A percentile compares a stretch with the other conserved stretches of the same genome.
These are phyloP conservation scores for Cystobasidium pallidum DNA, from an alignment of 1,284 basidiomycete genomes.

Conservation along the genomic window DNA sequence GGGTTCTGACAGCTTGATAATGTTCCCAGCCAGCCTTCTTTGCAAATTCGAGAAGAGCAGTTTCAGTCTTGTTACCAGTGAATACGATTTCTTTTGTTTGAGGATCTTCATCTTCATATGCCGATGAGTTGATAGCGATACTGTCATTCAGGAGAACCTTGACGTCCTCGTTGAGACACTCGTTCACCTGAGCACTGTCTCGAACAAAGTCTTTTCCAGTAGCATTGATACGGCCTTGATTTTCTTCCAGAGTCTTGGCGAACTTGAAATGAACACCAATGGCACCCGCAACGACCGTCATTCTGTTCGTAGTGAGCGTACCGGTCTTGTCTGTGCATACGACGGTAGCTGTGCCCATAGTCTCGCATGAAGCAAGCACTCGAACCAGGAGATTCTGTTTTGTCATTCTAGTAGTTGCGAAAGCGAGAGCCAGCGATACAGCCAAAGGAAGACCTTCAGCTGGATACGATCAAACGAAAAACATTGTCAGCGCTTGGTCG, in stretches of 20 bases:
- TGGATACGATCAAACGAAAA: background rate
- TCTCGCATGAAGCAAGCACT: constrained; percentile 93
- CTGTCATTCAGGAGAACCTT: constrained; percentile 77
- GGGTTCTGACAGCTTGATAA: constrained; percentile 64
- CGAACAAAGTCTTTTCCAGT: constrained; percentile 76
- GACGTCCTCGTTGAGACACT: constrained; percentile 67
- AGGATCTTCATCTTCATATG: constrained; percentile 80
- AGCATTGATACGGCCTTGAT: constrained; percentile 73
- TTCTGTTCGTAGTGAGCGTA: constrained; percentile 84
- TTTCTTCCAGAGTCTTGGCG: constrained; percentile 75
- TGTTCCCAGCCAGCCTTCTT: constrained; percentile 80
- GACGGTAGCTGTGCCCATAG: constrained; percentile 96
- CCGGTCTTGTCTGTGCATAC: constrained; percentile 86
- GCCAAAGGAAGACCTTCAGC: constrained; percentile 82
- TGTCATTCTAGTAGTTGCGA: constrained; percentile 97
- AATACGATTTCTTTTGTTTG: constrained; percentile 71
- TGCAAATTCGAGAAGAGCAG: constrained; percentile 86
- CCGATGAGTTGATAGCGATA: constrained; percentile 92
- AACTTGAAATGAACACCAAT: constrained; percentile 93
- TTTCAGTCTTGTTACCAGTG: constrained; percentile 95
- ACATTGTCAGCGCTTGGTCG: constrained; percentile 29
- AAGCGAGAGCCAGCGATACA: constrained; percentile 92
- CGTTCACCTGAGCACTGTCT: constrained; percentile 73
- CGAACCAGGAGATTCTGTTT: constrained; percentile 91
- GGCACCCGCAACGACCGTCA: constrained; percentile 94